Evolutionary conservation across 2,329 filamentous ascomycete species (phyloP).

Genomic region (Talaromyces rugulosus): DNA sequence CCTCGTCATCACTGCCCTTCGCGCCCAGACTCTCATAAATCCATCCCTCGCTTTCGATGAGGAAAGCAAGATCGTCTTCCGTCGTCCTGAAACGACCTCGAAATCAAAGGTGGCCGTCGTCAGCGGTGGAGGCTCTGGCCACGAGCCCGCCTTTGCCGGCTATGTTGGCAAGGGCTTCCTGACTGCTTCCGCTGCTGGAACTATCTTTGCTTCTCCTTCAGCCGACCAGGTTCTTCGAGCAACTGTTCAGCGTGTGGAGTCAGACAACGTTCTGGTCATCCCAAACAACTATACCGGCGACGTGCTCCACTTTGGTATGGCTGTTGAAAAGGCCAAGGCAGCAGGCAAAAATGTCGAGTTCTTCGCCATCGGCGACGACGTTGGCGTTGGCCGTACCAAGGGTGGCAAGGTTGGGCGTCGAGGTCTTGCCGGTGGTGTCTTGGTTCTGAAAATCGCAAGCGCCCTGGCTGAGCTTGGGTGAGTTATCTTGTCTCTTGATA

Average conservation of each 20-base stretch:
- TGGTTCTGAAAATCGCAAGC: constrained; percentile 87
- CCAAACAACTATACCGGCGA: constrained; percentile 95
- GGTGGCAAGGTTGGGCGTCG: constrained; percentile 89
- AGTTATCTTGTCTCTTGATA: constrained; percentile 16
- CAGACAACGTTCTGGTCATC: constrained; percentile 71
- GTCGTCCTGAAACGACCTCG: constrained; percentile 53
- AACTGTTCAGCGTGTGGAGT: constrained; percentile 68
- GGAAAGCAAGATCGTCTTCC: constrained; percentile 80
- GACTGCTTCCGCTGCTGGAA: constrained; percentile 76
- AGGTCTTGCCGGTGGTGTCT: constrained; percentile 84
- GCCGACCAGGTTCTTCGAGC: constrained; percentile 78
- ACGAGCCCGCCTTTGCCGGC: constrained; percentile 81
- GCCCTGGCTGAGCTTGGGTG: constrained; percentile 71
- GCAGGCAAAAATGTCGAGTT: constrained; percentile 75
- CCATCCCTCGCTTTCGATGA: constrained; percentile 74
- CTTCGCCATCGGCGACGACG: constrained; percentile 88
- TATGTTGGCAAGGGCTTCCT: constrained; percentile 82
- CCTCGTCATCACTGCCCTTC: constrained; percentile 72
- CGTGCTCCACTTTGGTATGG: constrained; percentile 89
- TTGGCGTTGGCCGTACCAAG: constrained; percentile 74
- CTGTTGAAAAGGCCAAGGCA: constrained; percentile 84
- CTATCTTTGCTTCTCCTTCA: constrained; percentile 77
- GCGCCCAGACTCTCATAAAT: constrained; percentile 75
- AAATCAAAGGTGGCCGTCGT: constrained; percentile 70
- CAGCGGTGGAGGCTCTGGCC: constrained; percentile 83